Evolutionary conservation across 2,329 filamentous ascomycete genomes (phyloP).

Genomic region (Tolypocladium cylindrosporum): DNA sequence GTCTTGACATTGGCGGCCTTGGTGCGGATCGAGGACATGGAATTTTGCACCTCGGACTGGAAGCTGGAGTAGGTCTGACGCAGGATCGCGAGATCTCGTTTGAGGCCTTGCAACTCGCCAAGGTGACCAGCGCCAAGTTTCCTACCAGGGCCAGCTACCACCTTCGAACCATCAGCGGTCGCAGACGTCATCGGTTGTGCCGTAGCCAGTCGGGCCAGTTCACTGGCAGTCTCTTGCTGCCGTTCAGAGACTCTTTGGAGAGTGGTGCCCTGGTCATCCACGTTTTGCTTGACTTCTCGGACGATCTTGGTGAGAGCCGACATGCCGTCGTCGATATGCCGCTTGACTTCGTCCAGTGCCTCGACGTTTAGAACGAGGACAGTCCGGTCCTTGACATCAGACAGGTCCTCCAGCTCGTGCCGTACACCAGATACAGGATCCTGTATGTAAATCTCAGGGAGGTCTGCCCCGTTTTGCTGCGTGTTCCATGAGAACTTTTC

Average conservation of each 20-base stretch:
- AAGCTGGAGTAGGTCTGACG: conserved; percentile 91
- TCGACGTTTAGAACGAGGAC: conserved; percentile 95
- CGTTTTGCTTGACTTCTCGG: conserved; percentile 73
- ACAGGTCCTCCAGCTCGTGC: conserved; percentile 88
- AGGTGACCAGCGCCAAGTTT: conserved; percentile 53
- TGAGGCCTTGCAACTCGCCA: conserved; percentile 69
- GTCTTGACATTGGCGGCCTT: conserved; percentile 78
- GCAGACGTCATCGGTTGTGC: conserved; percentile 32
- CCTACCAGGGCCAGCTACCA: conserved; percentile 19
- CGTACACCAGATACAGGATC: conserved; percentile 93
- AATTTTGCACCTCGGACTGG: conserved; percentile 75
- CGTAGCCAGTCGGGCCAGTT: conserved; percentile 57
- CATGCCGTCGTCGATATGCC: conserved; percentile 88
- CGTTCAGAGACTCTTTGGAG: conserved; percentile 83
- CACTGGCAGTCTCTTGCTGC: conserved; percentile 81
- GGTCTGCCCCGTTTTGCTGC: conserved; percentile 80
- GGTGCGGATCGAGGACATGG: conserved; percentile 71
- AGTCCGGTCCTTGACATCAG: conserved; percentile 86
- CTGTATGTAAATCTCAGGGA: conserved; percentile 97
- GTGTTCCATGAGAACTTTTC: conserved; percentile 99
- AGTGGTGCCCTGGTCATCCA: conserved; percentile 73
- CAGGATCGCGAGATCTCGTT: conserved; percentile 81
- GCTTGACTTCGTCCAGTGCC: conserved; percentile 88
- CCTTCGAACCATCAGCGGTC: conserved; percentile 29
- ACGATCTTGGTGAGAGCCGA: conserved; percentile 70